Conservation (phyloP, 2,329 filamentous ascomycete species). For the Bipolaris cookei region DNA sequence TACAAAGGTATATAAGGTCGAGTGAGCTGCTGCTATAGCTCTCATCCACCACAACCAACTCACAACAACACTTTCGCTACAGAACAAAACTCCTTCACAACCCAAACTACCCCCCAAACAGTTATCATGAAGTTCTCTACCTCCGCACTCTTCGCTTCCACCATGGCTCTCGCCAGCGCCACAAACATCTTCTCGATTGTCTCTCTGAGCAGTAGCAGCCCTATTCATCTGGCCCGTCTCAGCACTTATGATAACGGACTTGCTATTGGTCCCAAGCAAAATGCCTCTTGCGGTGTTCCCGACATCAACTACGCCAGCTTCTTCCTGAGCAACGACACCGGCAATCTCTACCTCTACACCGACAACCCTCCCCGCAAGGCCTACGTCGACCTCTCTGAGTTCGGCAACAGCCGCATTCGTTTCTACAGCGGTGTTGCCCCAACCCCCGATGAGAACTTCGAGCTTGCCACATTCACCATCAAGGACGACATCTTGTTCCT, state of each 20-base stretch:
- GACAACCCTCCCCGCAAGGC: conserved; percentile 55
- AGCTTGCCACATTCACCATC: conserved; percentile 54
- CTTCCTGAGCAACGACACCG: conserved; percentile 49
- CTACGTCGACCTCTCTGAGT: conserved; percentile 64
- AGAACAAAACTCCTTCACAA: conserved; percentile 1
- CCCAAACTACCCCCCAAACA: conserved; percentile 5
- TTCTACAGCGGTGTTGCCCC: conserved; percentile 57
- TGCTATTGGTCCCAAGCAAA: conserved; percentile 47
- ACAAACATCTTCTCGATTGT: conserved; percentile 56
- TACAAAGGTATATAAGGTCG: conserved; percentile 7
- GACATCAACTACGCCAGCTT: conserved; percentile 57
- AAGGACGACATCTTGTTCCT: conserved; percentile 50
- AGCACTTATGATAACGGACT: conserved; percentile 56
- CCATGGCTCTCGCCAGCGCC: conserved; percentile 34
- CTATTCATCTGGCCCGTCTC: conserved; percentile 56
- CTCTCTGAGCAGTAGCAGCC: conserved; percentile 57
- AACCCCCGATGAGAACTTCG: conserved; percentile 47
- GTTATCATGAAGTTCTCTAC: conserved; percentile 44
- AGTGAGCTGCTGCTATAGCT: background rate
- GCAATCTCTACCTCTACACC: conserved; percentile 57
- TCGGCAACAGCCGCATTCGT: conserved; percentile 62
- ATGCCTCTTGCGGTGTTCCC: background rate
- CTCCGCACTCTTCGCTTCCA: conserved; percentile 29
- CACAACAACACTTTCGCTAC: conserved; percentile 7
- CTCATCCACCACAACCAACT: conserved; percentile 4